A percentile compares a stretch with the other conserved stretches of the same genome.
Evolutionary conservation across 2,329 filamentous ascomycete species (phyloP).

Genomic region (Didymella lethalis): DNA sequence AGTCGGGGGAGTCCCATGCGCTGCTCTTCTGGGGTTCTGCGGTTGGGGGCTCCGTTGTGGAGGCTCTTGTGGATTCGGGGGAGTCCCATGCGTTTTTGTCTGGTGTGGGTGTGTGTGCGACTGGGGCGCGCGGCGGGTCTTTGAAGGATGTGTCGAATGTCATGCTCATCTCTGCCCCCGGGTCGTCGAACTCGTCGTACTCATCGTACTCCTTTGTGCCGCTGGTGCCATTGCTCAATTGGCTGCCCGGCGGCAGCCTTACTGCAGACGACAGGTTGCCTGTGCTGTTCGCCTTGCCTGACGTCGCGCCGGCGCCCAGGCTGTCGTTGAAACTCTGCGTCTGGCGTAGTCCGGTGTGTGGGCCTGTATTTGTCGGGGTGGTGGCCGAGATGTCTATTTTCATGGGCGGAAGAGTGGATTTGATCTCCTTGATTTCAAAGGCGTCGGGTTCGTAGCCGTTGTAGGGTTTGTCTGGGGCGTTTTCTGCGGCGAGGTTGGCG

Average conservation of each 20-base stretch:
- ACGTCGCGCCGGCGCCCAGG: conserved; percentile 26
- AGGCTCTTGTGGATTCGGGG: background rate
- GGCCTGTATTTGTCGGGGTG: conserved; percentile 23
- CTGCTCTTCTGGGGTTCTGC: background rate
- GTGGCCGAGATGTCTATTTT: conserved; percentile 65
- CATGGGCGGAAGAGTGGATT: conserved; percentile 89
- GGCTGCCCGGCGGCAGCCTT: conserved; percentile 15
- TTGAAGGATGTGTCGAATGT: conserved; percentile 54
- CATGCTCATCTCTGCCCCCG: conserved; percentile 49
- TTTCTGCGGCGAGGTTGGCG: conserved; percentile 79
- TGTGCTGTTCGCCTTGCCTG: conserved; percentile 25
- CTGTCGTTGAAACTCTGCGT: conserved; percentile 55
- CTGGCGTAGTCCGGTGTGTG: conserved; percentile 45
- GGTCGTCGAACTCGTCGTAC: conserved; percentile 47
- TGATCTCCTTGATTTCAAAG: conserved; percentile 77
- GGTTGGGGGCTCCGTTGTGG: no score
- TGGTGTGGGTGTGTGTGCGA: background rate
- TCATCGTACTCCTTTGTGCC: conserved; percentile 39
- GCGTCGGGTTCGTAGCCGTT: conserved; percentile 33
- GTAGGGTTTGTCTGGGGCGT: conserved; percentile 39
- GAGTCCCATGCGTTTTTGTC: background rate
- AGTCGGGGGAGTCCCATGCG: background rate
- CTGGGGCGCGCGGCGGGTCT: conserved; percentile 23
- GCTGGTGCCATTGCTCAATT: conserved; percentile 30
- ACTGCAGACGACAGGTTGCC: conserved; percentile 23